phyloP scores from a whole-genome alignment of 2,329 filamentous ascomycete species.

The Colletotrichum tamarilloi region DNA sequence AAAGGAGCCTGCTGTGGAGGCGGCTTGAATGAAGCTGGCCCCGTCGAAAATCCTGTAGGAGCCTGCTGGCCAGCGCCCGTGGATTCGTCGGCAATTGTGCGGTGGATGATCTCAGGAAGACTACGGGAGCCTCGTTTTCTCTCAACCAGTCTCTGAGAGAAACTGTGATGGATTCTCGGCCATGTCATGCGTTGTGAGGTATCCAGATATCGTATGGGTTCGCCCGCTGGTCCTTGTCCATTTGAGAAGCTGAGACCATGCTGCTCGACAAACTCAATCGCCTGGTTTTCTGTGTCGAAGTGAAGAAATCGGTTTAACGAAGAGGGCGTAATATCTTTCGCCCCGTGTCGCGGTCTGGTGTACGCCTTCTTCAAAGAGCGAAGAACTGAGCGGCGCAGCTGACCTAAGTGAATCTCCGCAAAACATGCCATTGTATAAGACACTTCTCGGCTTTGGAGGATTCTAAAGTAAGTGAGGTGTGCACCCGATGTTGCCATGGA shows the following conservation, averaged over 20 bases:
- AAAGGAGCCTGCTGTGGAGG: conserved; percentile 1
- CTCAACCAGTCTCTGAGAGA: conserved; percentile 68
- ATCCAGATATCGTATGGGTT: conserved; percentile 51
- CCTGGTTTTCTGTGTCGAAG: conserved; percentile 76
- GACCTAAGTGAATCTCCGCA: conserved; percentile 74
- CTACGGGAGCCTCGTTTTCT: conserved; percentile 64
- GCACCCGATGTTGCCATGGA: conserved; percentile 61
- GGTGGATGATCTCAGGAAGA: conserved; percentile 66
- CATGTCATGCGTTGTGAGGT: conserved; percentile 57
- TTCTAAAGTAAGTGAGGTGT: conserved; percentile 68
- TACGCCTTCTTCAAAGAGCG: conserved; percentile 66
- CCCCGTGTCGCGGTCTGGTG: conserved; percentile 65
- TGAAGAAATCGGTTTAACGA: conserved; percentile 68
- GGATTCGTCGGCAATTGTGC: conserved; percentile 60
- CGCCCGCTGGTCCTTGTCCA: conserved; percentile 46
- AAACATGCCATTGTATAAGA: conserved; percentile 79
- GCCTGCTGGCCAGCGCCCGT: not conserved
- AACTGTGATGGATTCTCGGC: conserved; percentile 64
- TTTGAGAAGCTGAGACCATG: conserved; percentile 64
- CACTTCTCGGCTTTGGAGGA: conserved; percentile 65
- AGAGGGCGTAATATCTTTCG: conserved; percentile 69
- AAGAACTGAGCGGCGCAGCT: conserved; percentile 68
- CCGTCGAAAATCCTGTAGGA: conserved; percentile 11
- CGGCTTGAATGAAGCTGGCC: conserved; percentile 18
- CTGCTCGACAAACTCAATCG: conserved; percentile 71